Percentiles rank a stretch among this genome's conserved stretches.
Evolutionary conservation across 1,284 basidiomycete species (phyloP).

Genomic region (Cystobasidium sp.): DNA sequence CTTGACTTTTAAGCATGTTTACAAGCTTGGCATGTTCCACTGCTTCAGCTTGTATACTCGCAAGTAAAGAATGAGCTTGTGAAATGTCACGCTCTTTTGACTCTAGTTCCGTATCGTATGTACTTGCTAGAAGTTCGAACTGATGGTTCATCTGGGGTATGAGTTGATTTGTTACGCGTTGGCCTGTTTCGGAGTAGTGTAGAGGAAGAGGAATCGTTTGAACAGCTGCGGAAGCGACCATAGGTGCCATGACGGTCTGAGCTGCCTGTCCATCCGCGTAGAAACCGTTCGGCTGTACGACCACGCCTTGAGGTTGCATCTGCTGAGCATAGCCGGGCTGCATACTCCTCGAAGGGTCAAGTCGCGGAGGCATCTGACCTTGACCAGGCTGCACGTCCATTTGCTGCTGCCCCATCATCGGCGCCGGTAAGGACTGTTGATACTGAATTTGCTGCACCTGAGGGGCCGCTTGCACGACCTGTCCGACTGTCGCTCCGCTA

Average conservation of each 20-base stretch:
- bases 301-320: background rate
- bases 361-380: too few species aligned
- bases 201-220: slow-evolving; percentile 62
- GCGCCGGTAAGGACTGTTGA: background rate
- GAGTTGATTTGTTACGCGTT: slow-evolving; percentile 81
- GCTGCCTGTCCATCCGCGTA: slow-evolving; percentile 8
- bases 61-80: slow-evolving; percentile 85
- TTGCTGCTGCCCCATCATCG: background rate
- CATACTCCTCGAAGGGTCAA: background rate
- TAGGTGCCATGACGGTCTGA: background rate
- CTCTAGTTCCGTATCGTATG: slow-evolving; percentile 88
- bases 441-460: slow-evolving; percentile 13
- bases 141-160: slow-evolving; percentile 83
- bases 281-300: slow-evolving; percentile 23
- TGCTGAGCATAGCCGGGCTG: background rate
- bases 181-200: slow-evolving; percentile 84
- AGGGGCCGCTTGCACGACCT: background rate
- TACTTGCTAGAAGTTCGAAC: slow-evolving; percentile 86
- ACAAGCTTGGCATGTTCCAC: slow-evolving; percentile 81
- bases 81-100: slow-evolving; percentile 89
- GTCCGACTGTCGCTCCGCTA: background rate
- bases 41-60: slow-evolving; percentile 89
- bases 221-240: slow-evolving; percentile 5
- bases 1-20: slow-evolving; percentile 69
- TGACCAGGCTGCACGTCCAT: slow-evolving; percentile 1